Evolutionary conservation across 2,329 filamentous ascomycete genomes (phyloP), one percentile per base, ranked within the genome.

Genomic region (Apiospora phragmitis): DNA sequence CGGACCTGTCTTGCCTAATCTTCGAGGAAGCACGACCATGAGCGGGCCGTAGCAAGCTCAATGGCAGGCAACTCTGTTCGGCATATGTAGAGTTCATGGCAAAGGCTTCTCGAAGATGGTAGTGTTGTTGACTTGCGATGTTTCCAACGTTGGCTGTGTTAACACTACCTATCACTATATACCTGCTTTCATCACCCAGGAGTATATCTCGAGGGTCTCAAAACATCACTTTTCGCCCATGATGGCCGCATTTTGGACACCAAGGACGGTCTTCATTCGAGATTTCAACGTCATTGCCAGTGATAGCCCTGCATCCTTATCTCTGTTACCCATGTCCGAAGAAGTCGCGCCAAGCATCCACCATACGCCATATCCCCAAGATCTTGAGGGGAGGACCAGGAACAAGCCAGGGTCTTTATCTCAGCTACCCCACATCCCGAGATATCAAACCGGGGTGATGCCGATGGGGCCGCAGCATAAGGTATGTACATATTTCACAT

Each of bases 341-440:
- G 51, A 59, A 8, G 8, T 32, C 29, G 29, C 51, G 51, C 29
- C 29, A 35, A 59, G 51, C 51, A 55, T 21, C 29, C 51, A 35
- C 16, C 29, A 35, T n/a, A 26, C 29, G 51, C 51, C 55, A 59
- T 16, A 21, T 18, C 55, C 55, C 38, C 7, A 21, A 38, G 55
- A 38, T 62, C 55, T 38, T n/a, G 32, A 38, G 55, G 51, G 29
- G 16, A 32, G 26, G 51, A 21, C 49, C 29, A 59, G 51, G 51
- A 59, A 59, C 51, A 38, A 62, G 32, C 55, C 9, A 32, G 29
- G 55, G 55, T 62, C 21, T 32, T 62, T 62, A 62, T 62, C 55
- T 18, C 32, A n/a, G 51, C 29, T n/a, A 62, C 55, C 55, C 55
- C 55, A 62, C 55, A 62, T 62, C 55, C 55, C 55, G 55, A 35